A percentile compares a stretch with the other conserved stretches of the same genome.
Evolutionary conservation across 805 yeast species (phyloP).

Genomic region (Metschnikowia continentalis): DNA sequence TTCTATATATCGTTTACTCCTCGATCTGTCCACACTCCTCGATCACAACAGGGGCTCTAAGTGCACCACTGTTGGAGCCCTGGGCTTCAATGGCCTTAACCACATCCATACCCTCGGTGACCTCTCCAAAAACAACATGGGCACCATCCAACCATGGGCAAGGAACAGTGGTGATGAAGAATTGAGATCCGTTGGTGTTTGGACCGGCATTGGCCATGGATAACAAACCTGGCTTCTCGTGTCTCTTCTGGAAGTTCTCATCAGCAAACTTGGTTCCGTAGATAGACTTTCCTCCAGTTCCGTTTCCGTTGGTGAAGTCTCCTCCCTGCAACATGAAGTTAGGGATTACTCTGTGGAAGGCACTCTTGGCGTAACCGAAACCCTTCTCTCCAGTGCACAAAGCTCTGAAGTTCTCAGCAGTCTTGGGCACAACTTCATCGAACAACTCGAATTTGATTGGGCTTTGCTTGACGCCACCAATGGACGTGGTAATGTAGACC

Average conservation of each 20-base stretch:
- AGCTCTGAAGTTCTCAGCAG: slow-evolving; percentile 18
- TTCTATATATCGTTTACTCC: slow-evolving; percentile 9
- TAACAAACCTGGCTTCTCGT: slow-evolving; percentile 17
- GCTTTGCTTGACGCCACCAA: slow-evolving; percentile 26
- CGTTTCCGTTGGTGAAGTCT: slow-evolving; percentile 16
- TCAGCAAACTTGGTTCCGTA: slow-evolving; percentile 18
- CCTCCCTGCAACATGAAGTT: slow-evolving; percentile 19
- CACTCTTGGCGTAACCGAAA: slow-evolving; percentile 16
- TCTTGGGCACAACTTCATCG: slow-evolving; percentile 17
- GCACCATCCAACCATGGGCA: slow-evolving; percentile 28
- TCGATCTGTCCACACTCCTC: slow-evolving; percentile 27
- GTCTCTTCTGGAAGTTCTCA: slow-evolving; percentile 16
- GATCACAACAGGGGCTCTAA: slow-evolving; percentile 19
- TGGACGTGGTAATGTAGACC: slow-evolving; percentile 54
- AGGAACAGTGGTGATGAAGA: slow-evolving; percentile 18
- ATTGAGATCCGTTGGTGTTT: slow-evolving; percentile 17
- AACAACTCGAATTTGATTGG: slow-evolving; percentile 20
- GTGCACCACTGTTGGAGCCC: slow-evolving; percentile 21
- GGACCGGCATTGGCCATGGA: slow-evolving; percentile 19
- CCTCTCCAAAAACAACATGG: slow-evolving; percentile 27
- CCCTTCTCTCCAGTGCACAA: slow-evolving; percentile 20
- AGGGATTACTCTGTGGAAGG: slow-evolving; percentile 19
- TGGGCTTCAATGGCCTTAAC: slow-evolving; percentile 24
- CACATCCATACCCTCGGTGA: slow-evolving; percentile 23
- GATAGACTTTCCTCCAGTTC: slow-evolving; percentile 17